These are phyloP conservation scores for Calonectria naviculata DNA, from an alignment of 2,329 filamentous ascomycete species.

Conservation along the genomic window DNA sequence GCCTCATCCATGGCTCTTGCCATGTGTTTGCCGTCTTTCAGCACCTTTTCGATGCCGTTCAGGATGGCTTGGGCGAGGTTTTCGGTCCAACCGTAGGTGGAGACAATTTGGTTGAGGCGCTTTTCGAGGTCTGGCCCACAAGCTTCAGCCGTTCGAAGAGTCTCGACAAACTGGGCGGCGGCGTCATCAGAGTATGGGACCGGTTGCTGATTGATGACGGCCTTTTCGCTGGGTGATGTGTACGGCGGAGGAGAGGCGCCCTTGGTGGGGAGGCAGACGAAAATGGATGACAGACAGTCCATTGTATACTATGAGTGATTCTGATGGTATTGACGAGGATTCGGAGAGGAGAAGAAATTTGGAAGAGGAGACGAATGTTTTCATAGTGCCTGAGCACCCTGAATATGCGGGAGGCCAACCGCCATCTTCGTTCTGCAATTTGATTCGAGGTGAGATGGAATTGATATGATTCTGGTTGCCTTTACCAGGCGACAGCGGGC, in stretches of 20 bases:
- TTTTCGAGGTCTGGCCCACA: not conserved
- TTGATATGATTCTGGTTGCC: not conserved
- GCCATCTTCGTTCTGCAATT: not conserved
- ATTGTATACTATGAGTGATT: not conserved
- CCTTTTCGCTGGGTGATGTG: not conserved
- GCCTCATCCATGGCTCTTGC: conserved; percentile 23
- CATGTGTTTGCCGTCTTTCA: conserved; percentile 24
- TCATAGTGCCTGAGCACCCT: too few relatives aligned
- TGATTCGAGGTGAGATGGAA: not conserved
- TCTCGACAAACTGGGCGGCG: conserved; percentile 25
- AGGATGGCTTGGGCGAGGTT: conserved; percentile 29
- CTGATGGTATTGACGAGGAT: not conserved
- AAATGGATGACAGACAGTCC: not conserved
- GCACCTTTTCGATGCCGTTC: conserved; percentile 23
- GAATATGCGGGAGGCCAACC: not conserved
- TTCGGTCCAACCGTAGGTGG: conserved; percentile 29
- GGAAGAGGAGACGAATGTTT: not conserved
- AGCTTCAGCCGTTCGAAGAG: not conserved
- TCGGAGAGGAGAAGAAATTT: not conserved
- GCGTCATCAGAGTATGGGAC: conserved; percentile 23
- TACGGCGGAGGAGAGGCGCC: not conserved
- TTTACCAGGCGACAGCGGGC: not conserved
- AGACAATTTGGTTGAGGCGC: conserved; percentile 23
- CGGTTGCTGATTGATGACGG: not conserved
- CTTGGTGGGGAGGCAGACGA: not conserved